Percentiles rank a stretch among this genome's conserved stretches.
phyloP scores from a whole-genome alignment of 176 grass and related monocot species.

The Eleusine coracana region DNA sequence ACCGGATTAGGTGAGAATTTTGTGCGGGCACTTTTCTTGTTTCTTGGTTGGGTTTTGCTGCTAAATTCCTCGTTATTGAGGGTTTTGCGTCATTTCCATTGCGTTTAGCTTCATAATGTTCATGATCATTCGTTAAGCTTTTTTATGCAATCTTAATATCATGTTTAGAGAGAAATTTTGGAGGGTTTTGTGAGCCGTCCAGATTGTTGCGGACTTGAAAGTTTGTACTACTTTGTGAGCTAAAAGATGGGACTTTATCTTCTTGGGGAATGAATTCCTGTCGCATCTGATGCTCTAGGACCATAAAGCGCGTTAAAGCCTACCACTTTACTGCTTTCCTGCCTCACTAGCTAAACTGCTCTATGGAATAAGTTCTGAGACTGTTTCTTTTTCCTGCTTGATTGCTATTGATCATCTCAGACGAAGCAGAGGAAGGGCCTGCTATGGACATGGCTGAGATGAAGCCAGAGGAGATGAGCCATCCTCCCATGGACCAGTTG shows the following conservation, averaged over 20 bases:
- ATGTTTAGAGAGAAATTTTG: neutral
- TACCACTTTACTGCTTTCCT: slow-evolving; percentile 32
- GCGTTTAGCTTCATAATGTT: neutral
- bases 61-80: neutral
- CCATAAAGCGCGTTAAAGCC: slow-evolving; percentile 41
- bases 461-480: slow-evolving; percentile 70
- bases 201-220: slow-evolving; percentile 31
- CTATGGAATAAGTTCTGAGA: slow-evolving; percentile 10
- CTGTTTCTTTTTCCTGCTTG: slow-evolving; percentile 24
- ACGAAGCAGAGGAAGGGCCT: slow-evolving; percentile 4
- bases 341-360: slow-evolving; percentile 2
- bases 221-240: slow-evolving; percentile 22
- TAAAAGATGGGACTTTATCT: slow-evolving; percentile 19
- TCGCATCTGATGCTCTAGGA: slow-evolving; percentile 41
- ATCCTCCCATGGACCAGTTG: slow-evolving; percentile 79
- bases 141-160: neutral
- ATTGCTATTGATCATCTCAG: slow-evolving; percentile 14
- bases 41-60: neutral
- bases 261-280: slow-evolving; percentile 37
- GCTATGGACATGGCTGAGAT: slow-evolving; percentile 57
- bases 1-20: slow-evolving; percentile 14
- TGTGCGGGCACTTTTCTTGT: neutral
- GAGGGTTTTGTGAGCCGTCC: neutral
- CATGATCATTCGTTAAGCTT: slow-evolving; percentile 5
- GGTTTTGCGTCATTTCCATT: neutral